Evolutionary conservation across 2,329 filamentous ascomycete genomes (phyloP).

Genomic region (Hypocreales sp.): DNA sequence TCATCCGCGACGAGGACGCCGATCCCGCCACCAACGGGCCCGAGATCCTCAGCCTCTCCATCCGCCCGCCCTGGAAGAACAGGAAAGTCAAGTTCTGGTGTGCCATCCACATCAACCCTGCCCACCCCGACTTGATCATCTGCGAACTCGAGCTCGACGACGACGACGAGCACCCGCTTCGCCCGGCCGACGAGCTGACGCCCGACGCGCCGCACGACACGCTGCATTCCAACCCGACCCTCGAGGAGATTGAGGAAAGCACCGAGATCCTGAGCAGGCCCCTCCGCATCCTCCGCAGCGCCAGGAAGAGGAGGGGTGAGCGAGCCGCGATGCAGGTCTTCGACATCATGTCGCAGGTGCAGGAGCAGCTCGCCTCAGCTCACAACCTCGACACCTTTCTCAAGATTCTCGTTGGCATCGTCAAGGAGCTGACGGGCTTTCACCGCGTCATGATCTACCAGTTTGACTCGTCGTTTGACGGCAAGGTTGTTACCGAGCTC

Average conservation of each 20-base stretch:
- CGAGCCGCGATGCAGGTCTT: slow-evolving; percentile 81
- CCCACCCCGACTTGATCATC: slow-evolving; percentile 56
- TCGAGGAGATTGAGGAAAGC: slow-evolving; percentile 60
- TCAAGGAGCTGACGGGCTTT: slow-evolving; percentile 82
- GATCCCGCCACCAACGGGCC: slow-evolving; percentile 64
- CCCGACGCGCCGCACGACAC: slow-evolving; percentile 59
- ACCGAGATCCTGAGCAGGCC: slow-evolving; percentile 64
- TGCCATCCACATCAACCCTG: slow-evolving; percentile 61
- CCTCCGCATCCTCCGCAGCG: slow-evolving; percentile 59
- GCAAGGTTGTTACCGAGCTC: slow-evolving; percentile 73
- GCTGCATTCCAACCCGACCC: slow-evolving; percentile 53
- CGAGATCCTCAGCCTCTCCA: slow-evolving; percentile 68
- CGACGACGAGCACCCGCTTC: slow-evolving; percentile 51
- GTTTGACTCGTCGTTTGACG: slow-evolving; percentile 71
- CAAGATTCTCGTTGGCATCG: slow-evolving; percentile 68
- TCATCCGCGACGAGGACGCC: slow-evolving; percentile 68
- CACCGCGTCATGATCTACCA: slow-evolving; percentile 90
- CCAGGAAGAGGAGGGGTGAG: slow-evolving; percentile 60
- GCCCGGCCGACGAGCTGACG: slow-evolving; percentile 41
- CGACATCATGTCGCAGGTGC: slow-evolving; percentile 82
- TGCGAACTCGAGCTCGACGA: slow-evolving; percentile 85
- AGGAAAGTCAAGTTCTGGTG: slow-evolving; percentile 66
- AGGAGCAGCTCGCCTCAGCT: slow-evolving; percentile 68
- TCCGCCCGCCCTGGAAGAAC: slow-evolving; percentile 39
- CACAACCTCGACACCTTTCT: slow-evolving; percentile 56